These are phyloP conservation scores for Rugonectria rugulosa DNA, from an alignment of 2,329 filamentous ascomycete genomes.

Conservation along the genomic window DNA sequence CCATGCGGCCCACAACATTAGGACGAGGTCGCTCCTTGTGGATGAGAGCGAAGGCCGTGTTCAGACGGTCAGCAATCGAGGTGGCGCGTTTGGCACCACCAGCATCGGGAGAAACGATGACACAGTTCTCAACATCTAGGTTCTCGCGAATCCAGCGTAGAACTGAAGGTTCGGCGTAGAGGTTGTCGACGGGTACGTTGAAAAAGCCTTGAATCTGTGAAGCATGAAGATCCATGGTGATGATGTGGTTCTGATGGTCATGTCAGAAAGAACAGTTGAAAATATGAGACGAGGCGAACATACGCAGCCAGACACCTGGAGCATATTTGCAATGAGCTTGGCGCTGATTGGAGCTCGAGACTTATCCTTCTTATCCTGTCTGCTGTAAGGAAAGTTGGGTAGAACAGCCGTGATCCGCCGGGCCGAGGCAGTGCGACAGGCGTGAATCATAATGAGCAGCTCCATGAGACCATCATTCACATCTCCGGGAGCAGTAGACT, in stretches of 20 bases:
- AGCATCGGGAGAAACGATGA: slow-evolving; percentile 94
- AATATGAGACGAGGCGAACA: slow-evolving; percentile 20
- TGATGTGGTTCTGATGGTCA: slow-evolving; percentile 61
- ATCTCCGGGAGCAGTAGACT: slow-evolving; percentile 92
- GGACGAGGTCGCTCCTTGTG: slow-evolving; percentile 91
- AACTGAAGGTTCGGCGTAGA: slow-evolving; percentile 94
- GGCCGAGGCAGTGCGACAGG: slow-evolving; percentile 74
- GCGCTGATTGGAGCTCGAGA: slow-evolving; percentile 96
- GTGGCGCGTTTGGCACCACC: slow-evolving; percentile 95
- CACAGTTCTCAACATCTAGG: slow-evolving; percentile 79
- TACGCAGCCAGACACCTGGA: slow-evolving; percentile 87
- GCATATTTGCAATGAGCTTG: slow-evolving; percentile 96
- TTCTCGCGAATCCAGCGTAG: slow-evolving; percentile 92
- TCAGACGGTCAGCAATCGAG: slow-evolving; percentile 89
- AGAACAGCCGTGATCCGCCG: slow-evolving; percentile 94
- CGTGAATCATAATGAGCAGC: slow-evolving; percentile 97
- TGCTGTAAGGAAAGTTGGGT: slow-evolving; percentile 94
- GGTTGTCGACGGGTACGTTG: slow-evolving; percentile 77
- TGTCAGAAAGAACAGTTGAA: slow-evolving; percentile 6
- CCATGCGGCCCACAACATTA: slow-evolving; percentile 92
- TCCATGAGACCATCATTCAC: slow-evolving; percentile 99
- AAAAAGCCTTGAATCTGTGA: slow-evolving; percentile 97
- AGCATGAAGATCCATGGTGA: slow-evolving; percentile 95
- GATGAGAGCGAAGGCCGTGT: slow-evolving; percentile 91
- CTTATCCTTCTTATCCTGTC: slow-evolving; percentile 96